These are phyloP conservation scores for Medicago arabica DNA, from an alignment of 306 rosid genomes.

Conservation along the genomic window DNA sequence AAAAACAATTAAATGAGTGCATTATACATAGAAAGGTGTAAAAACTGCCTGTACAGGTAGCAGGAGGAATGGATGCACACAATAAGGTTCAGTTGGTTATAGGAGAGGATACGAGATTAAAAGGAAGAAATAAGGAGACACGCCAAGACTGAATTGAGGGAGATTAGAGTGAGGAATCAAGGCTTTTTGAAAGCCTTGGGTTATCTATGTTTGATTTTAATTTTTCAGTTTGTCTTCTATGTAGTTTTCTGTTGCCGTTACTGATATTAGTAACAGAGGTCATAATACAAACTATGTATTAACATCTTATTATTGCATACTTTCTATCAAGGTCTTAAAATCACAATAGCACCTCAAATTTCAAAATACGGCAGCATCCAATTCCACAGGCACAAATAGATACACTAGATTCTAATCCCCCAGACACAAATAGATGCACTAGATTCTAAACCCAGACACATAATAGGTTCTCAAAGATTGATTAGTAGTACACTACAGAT, in stretches of 20 bases:
- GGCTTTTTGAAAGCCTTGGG: neutral
- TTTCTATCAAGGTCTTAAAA: conserved; percentile 34
- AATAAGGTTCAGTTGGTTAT: conserved; percentile 6
- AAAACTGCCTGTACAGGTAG: neutral
- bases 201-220: neutral
- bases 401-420: conserved; percentile 38
- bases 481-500: conserved; percentile 3
- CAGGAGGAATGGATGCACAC: conserved; percentile 2
- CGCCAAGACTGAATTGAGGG: neutral
- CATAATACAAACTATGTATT: neutral
- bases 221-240: conserved; percentile 34
- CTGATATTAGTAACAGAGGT: conserved; percentile 21
- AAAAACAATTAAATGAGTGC: conserved; percentile 2
- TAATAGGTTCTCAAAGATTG: neutral
- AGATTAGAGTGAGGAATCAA: neutral
- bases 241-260: conserved; percentile 4
- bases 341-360: conserved; percentile 9
- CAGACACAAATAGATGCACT: conserved; percentile 12
- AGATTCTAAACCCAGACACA: conserved; percentile 34
- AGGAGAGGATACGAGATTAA: neutral
- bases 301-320: conserved; percentile 23
- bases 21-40: neutral
- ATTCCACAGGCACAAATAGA: conserved; percentile 10
- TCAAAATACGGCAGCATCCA: conserved; percentile 16
- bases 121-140: conserved; percentile 6